These are phyloP conservation scores for Neocatenulostroma microsporum DNA, from an alignment of 2,329 filamentous ascomycete genomes.

Conservation along the genomic window DNA sequence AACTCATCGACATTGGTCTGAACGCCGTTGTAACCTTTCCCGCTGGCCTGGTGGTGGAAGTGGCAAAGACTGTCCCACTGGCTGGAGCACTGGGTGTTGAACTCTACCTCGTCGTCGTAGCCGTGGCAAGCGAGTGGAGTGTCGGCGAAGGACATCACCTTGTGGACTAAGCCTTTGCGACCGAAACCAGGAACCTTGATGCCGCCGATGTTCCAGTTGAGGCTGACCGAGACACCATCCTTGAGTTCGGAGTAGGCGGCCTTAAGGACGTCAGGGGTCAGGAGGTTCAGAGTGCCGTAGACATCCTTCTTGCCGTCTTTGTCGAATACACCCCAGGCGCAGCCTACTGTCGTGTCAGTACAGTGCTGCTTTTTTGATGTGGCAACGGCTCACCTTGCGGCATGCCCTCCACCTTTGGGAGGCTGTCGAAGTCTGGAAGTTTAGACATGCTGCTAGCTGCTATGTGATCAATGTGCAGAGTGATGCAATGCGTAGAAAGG, in stretches of 20 bases:
- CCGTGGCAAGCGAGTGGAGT: slow-evolving; percentile 28
- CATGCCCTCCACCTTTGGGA: slow-evolving; percentile 35
- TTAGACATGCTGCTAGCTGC: no score
- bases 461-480: no score
- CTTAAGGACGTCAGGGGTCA: slow-evolving; percentile 38
- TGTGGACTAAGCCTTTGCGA: slow-evolving; percentile 30
- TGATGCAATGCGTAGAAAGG: no score
- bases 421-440: slow-evolving; percentile 34
- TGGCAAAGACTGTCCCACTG: slow-evolving; percentile 44
- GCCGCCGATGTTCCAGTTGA: slow-evolving; percentile 33
- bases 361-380: neutral
- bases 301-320: slow-evolving; percentile 38
- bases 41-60: slow-evolving; percentile 33
- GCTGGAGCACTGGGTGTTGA: slow-evolving; percentile 39
- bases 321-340: slow-evolving; percentile 40
- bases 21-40: slow-evolving; percentile 45
- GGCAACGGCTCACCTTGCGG: slow-evolving; percentile 27
- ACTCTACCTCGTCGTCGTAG: slow-evolving; percentile 40
- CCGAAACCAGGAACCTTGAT: slow-evolving; percentile 32
- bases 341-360: slow-evolving; percentile 16
- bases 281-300: slow-evolving; percentile 39
- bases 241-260: slow-evolving; percentile 36
- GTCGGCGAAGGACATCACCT: slow-evolving; percentile 29
- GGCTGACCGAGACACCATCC: slow-evolving; percentile 35
- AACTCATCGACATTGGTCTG: slow-evolving; percentile 26